Evolutionary conservation across 495 filamentous ascomycete genomes (phyloP), one percentile per base, ranked within the genome.

Genomic region (Bryoglossum gracile): DNA sequence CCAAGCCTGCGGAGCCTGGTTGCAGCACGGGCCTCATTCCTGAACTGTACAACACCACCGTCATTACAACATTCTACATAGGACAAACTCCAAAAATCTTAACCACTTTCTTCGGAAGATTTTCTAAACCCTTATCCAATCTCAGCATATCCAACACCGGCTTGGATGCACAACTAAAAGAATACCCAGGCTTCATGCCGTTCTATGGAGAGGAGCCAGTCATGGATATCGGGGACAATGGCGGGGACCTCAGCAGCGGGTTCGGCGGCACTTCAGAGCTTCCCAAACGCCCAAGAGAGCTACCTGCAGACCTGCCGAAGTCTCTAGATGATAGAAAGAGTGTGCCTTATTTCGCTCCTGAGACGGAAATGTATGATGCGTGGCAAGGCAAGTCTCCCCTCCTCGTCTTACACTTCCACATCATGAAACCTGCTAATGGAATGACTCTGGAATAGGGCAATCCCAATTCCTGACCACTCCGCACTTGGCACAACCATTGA

Each of bases 361-460:
- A 96, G 71, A 94, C 89, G 19, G 90, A 97, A 75, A 86, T 95
- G 71, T 97, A 97, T 63, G 92, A 98, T 76, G 94, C 87, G 50
- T 98, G 92, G 92, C 89, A 95, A 83, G 91, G 91, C 95, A 63
- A 26, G 70, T 33, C 3, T 4, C 10, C n/a, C n/a, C n/a, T n/a
- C n/a, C n/a, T n/a, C 37, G 14, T 19, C 43, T 62, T 42, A 37
- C 46, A n/a, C 22, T 8, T 8, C 6, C 8, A 3, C 34, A 4
- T 33, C 25, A 39, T 43, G 34, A 53, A 44, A 32, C 28, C 16
- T 21, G 46, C 54, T 60, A 26, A 60, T 21, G 22, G 24, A 28
- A n/a, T 32, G n/a, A n/a, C n/a, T n/a, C n/a, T n/a, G n/a, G n/a
- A n/a, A 45, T 60, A 97, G 91, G 92, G 41, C 87, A 95, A 76